Percentiles rank a stretch among this genome's conserved stretches.
These are phyloP conservation scores for Prosopis cineraria DNA, from an alignment of 306 rosid species.

Conservation along the genomic window DNA sequence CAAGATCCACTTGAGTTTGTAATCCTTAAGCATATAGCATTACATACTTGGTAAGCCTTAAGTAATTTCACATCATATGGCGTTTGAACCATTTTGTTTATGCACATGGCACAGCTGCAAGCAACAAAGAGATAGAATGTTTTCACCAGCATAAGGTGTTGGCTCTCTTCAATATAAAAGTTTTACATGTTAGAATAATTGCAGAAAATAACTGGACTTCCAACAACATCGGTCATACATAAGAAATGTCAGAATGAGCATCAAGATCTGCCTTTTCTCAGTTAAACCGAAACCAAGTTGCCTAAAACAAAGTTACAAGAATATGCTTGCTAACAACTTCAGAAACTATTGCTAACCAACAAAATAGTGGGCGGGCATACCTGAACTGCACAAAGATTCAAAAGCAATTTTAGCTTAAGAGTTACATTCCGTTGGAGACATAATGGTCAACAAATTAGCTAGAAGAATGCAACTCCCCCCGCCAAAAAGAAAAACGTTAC, in stretches of 20 bases:
- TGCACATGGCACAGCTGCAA: background rate
- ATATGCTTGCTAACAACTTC: background rate
- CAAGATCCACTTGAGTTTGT: background rate
- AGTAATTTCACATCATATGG: slow-evolving; percentile 11
- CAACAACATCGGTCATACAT: background rate
- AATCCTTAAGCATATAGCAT: background rate
- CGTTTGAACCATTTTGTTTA: background rate
- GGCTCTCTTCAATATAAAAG: slow-evolving; percentile 15
- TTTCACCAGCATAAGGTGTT: background rate
- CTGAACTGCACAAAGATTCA: background rate
- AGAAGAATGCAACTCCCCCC: too few relatives aligned
- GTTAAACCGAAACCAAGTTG: background rate
- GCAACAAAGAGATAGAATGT: background rate
- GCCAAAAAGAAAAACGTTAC: background rate
- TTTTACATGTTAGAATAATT: background rate
- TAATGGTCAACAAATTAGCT: background rate
- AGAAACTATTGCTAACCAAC: background rate
- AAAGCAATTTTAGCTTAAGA: background rate
- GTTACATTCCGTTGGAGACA: slow-evolving; percentile 1
- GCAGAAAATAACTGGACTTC: background rate
- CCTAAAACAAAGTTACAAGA: background rate
- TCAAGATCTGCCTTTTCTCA: background rate
- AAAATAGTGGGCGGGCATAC: background rate
- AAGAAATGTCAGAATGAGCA: slow-evolving; percentile 2
- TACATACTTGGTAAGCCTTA: background rate